A percentile compares a stretch with the other conserved stretches of the same genome.
Conservation (phyloP, 768 basidiomycete genomes). For the Auriculariales sp. region DNA sequence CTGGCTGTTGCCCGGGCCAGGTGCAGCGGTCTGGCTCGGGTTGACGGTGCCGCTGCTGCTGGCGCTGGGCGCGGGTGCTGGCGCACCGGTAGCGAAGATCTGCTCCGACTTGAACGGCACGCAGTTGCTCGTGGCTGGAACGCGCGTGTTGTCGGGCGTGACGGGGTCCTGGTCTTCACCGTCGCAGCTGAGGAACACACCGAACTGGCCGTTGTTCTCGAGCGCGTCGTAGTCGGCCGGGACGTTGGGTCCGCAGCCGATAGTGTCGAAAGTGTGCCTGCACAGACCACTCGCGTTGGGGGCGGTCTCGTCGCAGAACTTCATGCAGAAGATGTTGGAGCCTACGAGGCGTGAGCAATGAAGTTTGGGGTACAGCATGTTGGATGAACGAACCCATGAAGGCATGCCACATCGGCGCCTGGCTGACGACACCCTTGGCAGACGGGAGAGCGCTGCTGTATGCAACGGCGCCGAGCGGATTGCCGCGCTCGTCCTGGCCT, state of each 20-base stretch:
- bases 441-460: conserved; percentile 19
- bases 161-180: conserved; percentile 13
- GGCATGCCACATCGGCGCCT: conserved; percentile 28
- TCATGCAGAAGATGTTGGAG: conserved; percentile 16
- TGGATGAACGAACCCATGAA: too few species aligned
- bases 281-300: conserved; percentile 7
- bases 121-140: conserved; percentile 2
- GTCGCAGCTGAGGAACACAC: conserved; percentile 11
- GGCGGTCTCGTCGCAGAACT: conserved; percentile 16
- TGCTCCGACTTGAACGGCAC: background rate
- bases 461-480: too few species aligned
- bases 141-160: background rate
- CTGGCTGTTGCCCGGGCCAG: too few species aligned
- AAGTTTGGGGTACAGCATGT: too few species aligned
- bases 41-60: too few species aligned
- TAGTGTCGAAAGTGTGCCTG: conserved; percentile 10
- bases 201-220: too few species aligned
- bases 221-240: conserved; percentile 14
- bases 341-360: conserved; percentile 12
- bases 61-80: too few species aligned
- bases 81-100: too few species aligned
- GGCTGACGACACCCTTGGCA: conserved; percentile 27
- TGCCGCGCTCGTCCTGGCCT: conserved; percentile 17
- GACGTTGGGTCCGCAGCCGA: conserved; percentile 12
- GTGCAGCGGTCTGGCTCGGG: too few species aligned